Evolutionary conservation across 192 early-diverging fungal species (phyloP), one percentile per base, ranked within the genome.

Genomic region (Ambispora gerdemannii): DNA sequence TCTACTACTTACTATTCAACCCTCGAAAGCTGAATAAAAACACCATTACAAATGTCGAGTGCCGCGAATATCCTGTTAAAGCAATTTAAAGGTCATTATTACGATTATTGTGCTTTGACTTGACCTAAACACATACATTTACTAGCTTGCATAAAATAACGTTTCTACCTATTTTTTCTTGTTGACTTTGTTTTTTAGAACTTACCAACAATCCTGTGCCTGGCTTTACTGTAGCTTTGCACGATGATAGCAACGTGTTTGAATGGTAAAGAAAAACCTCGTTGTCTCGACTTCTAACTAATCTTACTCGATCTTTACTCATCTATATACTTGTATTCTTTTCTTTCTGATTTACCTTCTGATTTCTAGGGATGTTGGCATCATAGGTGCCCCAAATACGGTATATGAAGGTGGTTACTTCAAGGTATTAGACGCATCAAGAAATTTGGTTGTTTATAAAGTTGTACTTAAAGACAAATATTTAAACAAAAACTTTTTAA

Each of bases 391-490:
- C 32, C 80, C 80, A 27, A 74, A 74, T 30, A 82, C 80, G 19
- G 76, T 82, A 50, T 82, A 82, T 32, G 80, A 82, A 66, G 80
- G 80, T 19, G 80, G 80, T 17, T 82, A 82, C 34, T 82, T 82
- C 53, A 82, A 82, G 70, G 80, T 80, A 68, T 19, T 31, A 25
- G 33, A 47, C 30, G 17, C 47, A 66, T 49, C 32, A 15, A n/a
- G n/a, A n/a, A n/a, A n/a, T n/a, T 28, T 25, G 19, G 11, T 28
- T 30, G 2, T 49, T 10, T 49, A 3, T 10, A 50, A 11, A 50
- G 19, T 24, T 19, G 32, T 8, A 8, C 11, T 30, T 65, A 17
- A 10, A 50, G 17, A n/a, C 63, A 34, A 19, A 36, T 20, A 7
- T 10, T 43, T 43, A 15, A 43, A 43, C 15, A 34, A 30, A 47